Percentiles rank a stretch among this genome's conserved stretches.
phyloP scores from a whole-genome alignment of 352 stramenopile genomes.

The Phytophthora boehmeriae region DNA sequence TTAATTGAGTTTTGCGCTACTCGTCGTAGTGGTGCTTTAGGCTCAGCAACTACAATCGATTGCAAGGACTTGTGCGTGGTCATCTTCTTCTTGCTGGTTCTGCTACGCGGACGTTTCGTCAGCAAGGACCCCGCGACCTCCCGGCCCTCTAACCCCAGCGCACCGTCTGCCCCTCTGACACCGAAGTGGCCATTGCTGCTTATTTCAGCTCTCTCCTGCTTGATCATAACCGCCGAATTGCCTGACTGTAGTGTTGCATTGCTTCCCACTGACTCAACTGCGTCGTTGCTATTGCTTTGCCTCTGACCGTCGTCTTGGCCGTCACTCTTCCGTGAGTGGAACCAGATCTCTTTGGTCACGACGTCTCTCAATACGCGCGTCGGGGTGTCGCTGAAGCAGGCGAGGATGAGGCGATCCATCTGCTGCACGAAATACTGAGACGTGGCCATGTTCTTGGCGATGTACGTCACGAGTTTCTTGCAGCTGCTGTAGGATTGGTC shows the following conservation, averaged over 20 bases:
- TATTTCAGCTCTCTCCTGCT: slow-evolving; percentile 21
- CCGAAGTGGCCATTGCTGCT: background rate
- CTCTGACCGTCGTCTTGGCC: background rate
- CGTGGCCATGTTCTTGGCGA: slow-evolving; percentile 60
- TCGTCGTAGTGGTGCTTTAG: slow-evolving; percentile 13
- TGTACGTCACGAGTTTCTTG: slow-evolving; percentile 56
- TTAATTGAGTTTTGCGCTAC: slow-evolving; percentile 20
- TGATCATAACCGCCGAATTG: slow-evolving; percentile 23
- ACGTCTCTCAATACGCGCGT: slow-evolving; percentile 54
- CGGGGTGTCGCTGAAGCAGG: slow-evolving; percentile 61
- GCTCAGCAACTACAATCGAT: slow-evolving; percentile 2
- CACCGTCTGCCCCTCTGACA: slow-evolving; percentile 10
- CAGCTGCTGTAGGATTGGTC: slow-evolving; percentile 58
- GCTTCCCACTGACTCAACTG: slow-evolving; percentile 1
- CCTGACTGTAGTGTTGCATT: background rate
- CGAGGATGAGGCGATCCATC: slow-evolving; percentile 77
- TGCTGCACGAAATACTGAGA: slow-evolving; percentile 59
- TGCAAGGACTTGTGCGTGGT: slow-evolving; percentile 29
- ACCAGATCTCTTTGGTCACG: slow-evolving; percentile 62
- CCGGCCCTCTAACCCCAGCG: slow-evolving; percentile 11
- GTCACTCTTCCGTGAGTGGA: slow-evolving; percentile 17
- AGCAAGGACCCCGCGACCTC: slow-evolving; percentile 16
- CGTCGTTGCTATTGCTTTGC: background rate
- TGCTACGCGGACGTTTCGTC: slow-evolving; percentile 22
- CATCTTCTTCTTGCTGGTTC: slow-evolving; percentile 33